A percentile compares a stretch with the other conserved stretches of the same genome.
These are phyloP conservation scores for Mentha longifolia DNA, from an alignment of 257 asterid species.

Conservation along the genomic window DNA sequence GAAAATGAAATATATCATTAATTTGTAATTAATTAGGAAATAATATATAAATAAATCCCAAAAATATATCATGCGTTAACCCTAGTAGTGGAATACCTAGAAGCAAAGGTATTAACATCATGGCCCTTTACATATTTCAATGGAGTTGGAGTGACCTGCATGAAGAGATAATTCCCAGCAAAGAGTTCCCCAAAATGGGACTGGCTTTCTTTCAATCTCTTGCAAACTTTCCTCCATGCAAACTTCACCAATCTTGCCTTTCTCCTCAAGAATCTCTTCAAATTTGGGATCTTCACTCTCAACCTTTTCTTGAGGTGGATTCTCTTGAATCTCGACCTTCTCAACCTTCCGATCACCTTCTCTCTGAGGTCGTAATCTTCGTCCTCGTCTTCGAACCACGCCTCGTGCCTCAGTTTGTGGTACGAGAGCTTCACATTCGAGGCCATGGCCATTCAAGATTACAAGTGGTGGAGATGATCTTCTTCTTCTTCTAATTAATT, in stretches of 20 bases:
- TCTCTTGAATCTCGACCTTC: constrained; percentile 39
- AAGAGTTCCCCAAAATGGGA: constrained; percentile 81
- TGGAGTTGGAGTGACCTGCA: constrained; percentile 85
- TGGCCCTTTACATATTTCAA: constrained; percentile 35
- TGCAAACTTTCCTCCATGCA: constrained; percentile 57
- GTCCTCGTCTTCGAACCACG: constrained; percentile 43
- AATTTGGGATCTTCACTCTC: constrained; percentile 55
- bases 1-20: neutral
- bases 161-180: constrained; percentile 85
- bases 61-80: neutral
- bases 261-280: constrained; percentile 47
- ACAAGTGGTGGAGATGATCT: neutral
- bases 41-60: neutral
- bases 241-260: constrained; percentile 49
- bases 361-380: constrained; percentile 33
- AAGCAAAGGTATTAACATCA: neutral
- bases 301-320: constrained; percentile 46
- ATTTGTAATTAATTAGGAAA: neutral
- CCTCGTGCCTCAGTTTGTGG: constrained; percentile 51
- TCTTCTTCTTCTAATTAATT: too few relatives aligned
- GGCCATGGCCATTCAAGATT: constrained; percentile 36
- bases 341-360: constrained; percentile 44
- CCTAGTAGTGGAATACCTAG: constrained; percentile 12
- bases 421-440: constrained; percentile 47
- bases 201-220: constrained; percentile 75